phyloP scores from a whole-genome alignment of 1,139 yeast species.

The Suhomyces wounanorum region DNA sequence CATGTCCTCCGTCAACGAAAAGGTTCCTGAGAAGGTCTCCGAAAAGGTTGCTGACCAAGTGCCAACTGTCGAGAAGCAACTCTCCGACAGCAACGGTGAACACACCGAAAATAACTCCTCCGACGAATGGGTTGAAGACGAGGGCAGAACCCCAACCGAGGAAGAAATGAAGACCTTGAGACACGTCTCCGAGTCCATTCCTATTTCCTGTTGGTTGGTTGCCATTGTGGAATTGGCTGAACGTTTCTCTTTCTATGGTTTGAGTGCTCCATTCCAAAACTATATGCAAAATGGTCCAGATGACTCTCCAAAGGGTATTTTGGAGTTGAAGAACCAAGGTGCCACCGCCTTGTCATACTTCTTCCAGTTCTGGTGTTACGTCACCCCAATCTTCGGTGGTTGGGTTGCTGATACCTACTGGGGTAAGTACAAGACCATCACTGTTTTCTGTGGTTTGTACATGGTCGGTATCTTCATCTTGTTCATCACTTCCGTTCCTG shows the following conservation, averaged over 20 bases:
- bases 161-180: constrained; percentile 43
- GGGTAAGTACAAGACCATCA: constrained; percentile 74
- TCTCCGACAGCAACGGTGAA: constrained; percentile 3
- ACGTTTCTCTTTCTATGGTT: constrained; percentile 82
- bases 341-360: constrained; percentile 78
- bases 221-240: constrained; percentile 81
- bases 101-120: constrained; percentile 4
- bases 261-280: constrained; percentile 74
- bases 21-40: background rate
- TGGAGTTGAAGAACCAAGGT: constrained; percentile 60
- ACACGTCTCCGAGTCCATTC: constrained; percentile 44
- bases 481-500: constrained; percentile 72
- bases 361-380: constrained; percentile 81
- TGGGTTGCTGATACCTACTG: constrained; percentile 71
- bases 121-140: constrained; percentile 16
- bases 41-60: background rate
- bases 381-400: constrained; percentile 80
- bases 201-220: constrained; percentile 63
- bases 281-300: constrained; percentile 62
- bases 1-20: constrained; percentile 3
- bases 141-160: constrained; percentile 36
- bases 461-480: constrained; percentile 63
- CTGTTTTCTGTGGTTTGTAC: constrained; percentile 60
- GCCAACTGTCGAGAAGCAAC: constrained; percentile 7
- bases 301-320: constrained; percentile 58